phyloP scores from a whole-genome alignment of 2,329 filamentous ascomycete species.

The Chlorencoelia australis region DNA sequence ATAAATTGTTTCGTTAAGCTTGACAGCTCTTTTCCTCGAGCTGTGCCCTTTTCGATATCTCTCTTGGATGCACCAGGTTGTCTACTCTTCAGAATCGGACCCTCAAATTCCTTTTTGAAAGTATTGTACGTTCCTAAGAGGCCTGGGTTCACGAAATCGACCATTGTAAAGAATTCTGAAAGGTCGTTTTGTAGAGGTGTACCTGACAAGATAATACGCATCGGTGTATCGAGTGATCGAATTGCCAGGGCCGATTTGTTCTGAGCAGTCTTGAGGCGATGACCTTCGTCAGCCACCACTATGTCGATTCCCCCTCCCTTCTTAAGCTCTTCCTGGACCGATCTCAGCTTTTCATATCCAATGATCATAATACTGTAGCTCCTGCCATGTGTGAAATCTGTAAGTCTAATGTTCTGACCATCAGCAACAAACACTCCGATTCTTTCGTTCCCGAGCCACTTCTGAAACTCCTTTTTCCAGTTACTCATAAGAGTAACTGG shows the following conservation, averaged over 20 bases:
- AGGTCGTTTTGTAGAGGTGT: constrained; percentile 95
- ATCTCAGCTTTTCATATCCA: constrained; percentile 60
- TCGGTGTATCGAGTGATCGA: constrained; percentile 67
- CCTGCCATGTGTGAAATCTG: constrained; percentile 59
- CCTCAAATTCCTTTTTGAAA: constrained; percentile 95
- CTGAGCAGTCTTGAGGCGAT: constrained; percentile 94
- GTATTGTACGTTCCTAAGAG: constrained; percentile 89
- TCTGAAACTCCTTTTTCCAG: constrained; percentile 63
- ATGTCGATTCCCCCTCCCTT: constrained; percentile 59
- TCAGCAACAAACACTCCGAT: constrained; percentile 58
- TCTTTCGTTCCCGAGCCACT: constrained; percentile 63
- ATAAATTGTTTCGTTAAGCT: constrained; percentile 86
- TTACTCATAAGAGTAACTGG: constrained; percentile 64
- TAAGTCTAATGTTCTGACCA: constrained; percentile 49
- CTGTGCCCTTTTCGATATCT: constrained; percentile 60
- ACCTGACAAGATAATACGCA: constrained; percentile 39
- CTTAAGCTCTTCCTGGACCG: constrained; percentile 54
- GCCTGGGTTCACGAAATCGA: constrained; percentile 87
- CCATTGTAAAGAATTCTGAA: constrained; percentile 82
- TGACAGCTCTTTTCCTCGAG: constrained; percentile 77
- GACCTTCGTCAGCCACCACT: constrained; percentile 95
- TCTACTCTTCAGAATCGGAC: constrained; percentile 64
- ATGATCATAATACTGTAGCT: constrained; percentile 64
- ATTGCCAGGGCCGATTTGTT: constrained; percentile 88
- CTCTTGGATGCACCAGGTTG: constrained; percentile 44